These are phyloP conservation scores for Fusarium cicatricum DNA, from an alignment of 2,329 filamentous ascomycete species.

Conservation along the genomic window DNA sequence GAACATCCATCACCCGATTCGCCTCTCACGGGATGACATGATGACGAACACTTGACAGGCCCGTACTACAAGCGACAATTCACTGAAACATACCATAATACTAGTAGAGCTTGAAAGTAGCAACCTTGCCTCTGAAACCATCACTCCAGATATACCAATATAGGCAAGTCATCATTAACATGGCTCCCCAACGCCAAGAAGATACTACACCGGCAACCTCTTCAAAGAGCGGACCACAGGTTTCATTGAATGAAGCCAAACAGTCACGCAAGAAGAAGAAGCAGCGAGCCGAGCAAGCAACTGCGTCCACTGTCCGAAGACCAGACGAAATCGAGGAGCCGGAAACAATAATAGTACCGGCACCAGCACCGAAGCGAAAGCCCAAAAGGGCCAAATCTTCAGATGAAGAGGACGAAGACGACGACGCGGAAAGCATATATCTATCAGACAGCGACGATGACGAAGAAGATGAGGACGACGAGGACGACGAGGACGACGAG, in stretches of 20 bases:
- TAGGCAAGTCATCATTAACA: conserved; percentile 1
- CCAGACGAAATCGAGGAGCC: conserved; percentile 34
- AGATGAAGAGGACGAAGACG: conserved; percentile 10
- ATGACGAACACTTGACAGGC: conserved; percentile 33
- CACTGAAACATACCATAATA: neutral
- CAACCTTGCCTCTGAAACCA: neutral
- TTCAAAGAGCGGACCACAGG: conserved; percentile 2
- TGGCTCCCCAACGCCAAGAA: conserved; percentile 14
- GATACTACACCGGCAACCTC: conserved; percentile 13
- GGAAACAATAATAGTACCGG: conserved; percentile 4
- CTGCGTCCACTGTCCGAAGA: conserved; percentile 3
- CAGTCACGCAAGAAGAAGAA: conserved; percentile 5
- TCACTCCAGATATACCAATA: neutral
- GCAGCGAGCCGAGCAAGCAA: neutral
- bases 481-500: conserved; percentile 21
- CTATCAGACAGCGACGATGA: conserved; percentile 29
- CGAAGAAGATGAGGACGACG: conserved; percentile 12
- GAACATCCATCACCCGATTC: conserved; percentile 32
- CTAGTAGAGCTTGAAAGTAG: neutral
- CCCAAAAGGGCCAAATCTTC: conserved; percentile 19
- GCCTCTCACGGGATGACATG: conserved; percentile 31
- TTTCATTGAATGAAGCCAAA: conserved; percentile 4
- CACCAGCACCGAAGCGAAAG: conserved; percentile 8
- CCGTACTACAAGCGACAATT: conserved; percentile 4
- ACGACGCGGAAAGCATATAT: conserved; percentile 32